phyloP scores from a whole-genome alignment of 1,284 basidiomycete species.

The Pseudozyma thailandica region DNA sequence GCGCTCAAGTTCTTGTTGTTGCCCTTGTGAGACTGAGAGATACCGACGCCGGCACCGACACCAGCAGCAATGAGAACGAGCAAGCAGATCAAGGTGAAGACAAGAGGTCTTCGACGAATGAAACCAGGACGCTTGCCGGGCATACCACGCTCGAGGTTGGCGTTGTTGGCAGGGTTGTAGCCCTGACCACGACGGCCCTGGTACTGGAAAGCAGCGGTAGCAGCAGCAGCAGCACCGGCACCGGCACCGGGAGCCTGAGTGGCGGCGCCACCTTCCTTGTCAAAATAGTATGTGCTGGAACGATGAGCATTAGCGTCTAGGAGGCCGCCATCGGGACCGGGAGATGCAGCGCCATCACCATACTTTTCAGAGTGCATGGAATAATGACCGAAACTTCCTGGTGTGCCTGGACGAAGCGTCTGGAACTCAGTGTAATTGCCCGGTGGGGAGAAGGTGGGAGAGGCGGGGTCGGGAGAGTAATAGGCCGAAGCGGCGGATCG shows the following conservation, averaged over 20 bases:
- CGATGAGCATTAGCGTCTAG: conserved; percentile 15
- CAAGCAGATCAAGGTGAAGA: conserved; percentile 33
- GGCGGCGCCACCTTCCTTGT: conserved; percentile 45
- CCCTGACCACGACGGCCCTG: conserved; percentile 36
- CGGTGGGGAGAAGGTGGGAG: conserved; percentile 46
- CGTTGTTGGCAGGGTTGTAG: conserved; percentile 40
- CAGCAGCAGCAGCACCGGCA: conserved; percentile 17
- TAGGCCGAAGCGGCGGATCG: conserved; percentile 18
- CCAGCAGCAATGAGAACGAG: conserved; percentile 47
- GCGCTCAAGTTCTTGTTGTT: conserved; percentile 39
- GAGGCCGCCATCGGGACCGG: conserved; percentile 20
- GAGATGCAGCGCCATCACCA: conserved; percentile 18
- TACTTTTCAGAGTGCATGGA: conserved; percentile 41
- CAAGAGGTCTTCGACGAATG: conserved; percentile 35
- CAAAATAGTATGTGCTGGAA: conserved; percentile 50
- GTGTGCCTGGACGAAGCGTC: conserved; percentile 41
- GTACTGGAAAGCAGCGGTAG: conserved; percentile 16
- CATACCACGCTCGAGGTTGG: conserved; percentile 15
- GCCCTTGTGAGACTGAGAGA: conserved; percentile 25
- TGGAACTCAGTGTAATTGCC: conserved; percentile 47
- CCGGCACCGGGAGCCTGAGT: too few species aligned
- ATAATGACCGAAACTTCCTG: conserved; percentile 26
- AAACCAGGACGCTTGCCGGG: conserved; percentile 24
- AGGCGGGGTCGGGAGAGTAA: conserved; percentile 41
- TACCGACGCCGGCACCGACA: conserved; percentile 47